A percentile compares a stretch with the other conserved stretches of the same genome.
Conservation (phyloP, 164 flowering plant species). For the Annona squamosa region DNA sequence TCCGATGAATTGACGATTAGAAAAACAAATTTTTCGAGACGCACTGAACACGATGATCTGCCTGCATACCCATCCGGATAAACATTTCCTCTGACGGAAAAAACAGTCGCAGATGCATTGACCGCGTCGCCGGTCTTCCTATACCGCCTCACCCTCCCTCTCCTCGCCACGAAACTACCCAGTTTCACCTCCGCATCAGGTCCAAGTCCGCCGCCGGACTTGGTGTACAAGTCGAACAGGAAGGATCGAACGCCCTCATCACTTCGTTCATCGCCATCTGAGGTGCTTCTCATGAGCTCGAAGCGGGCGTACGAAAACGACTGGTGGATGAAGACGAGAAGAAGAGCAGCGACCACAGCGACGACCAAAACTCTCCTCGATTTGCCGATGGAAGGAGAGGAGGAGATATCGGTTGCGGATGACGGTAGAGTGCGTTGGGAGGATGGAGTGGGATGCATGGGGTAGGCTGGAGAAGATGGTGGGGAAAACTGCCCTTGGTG, state of each 20-base stretch:
- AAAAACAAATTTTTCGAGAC: neutral
- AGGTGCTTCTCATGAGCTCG: slow-evolving; percentile 11
- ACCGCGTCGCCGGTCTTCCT: slow-evolving; percentile 10
- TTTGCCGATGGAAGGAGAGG: slow-evolving; percentile 14
- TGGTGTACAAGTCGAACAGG: slow-evolving; percentile 47
- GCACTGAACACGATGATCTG: neutral
- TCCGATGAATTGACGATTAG: no score
- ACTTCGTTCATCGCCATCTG: slow-evolving; percentile 14
- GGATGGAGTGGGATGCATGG: neutral
- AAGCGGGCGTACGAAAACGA: slow-evolving; percentile 19
- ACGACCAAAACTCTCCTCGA: slow-evolving; percentile 22
- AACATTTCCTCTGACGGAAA: slow-evolving; percentile 55
- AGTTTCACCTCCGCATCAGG: slow-evolving; percentile 36
- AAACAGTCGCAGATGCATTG: slow-evolving; percentile 36
- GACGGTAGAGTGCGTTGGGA: neutral
- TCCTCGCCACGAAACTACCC: slow-evolving; percentile 36
- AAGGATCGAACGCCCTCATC: slow-evolving; percentile 28
- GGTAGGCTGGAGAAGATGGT: neutral
- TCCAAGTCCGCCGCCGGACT: slow-evolving; percentile 12
- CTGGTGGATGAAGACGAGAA: slow-evolving; percentile 26
- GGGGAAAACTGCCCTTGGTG: neutral
- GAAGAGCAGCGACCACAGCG: slow-evolving; percentile 29
- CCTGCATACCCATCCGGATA: slow-evolving; percentile 72
- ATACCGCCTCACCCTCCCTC: slow-evolving; percentile 6
- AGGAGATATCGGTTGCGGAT: slow-evolving; percentile 2